Evolutionary conservation across 2,329 filamentous ascomycete species (phyloP).

Genomic region (Corniculantispora saksenae): DNA sequence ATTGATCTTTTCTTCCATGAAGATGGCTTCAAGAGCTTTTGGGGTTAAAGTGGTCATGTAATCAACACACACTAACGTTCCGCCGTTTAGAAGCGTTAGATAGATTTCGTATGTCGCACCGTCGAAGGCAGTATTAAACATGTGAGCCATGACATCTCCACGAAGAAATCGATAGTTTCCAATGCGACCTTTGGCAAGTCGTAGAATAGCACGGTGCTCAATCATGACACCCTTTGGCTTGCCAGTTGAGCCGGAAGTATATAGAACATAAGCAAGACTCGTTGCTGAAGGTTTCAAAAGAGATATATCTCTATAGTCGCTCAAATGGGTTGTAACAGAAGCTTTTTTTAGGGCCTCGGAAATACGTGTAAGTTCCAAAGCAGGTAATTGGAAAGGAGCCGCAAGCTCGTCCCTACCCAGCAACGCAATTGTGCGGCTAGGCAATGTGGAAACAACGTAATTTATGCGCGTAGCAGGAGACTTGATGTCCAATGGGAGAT

Average conservation of each 20-base stretch:
- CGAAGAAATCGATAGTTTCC: not conserved
- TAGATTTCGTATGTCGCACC: slow-evolving; percentile 22
- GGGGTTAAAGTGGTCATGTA: slow-evolving; percentile 19
- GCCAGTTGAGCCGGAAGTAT: slow-evolving; percentile 53
- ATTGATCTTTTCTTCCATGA: slow-evolving; percentile 36
- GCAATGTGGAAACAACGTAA: slow-evolving; percentile 21
- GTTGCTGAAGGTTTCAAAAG: not conserved
- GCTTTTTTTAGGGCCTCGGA: not conserved
- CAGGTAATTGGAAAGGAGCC: not conserved
- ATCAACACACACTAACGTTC: slow-evolving; percentile 23
- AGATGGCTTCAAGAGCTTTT: slow-evolving; percentile 15
- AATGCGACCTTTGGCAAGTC: slow-evolving; percentile 17
- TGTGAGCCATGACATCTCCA: slow-evolving; percentile 7
- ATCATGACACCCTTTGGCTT: slow-evolving; percentile 50
- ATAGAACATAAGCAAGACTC: slow-evolving; percentile 41
- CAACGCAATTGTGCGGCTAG: slow-evolving; percentile 8
- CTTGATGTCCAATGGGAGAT: slow-evolving; percentile 28
- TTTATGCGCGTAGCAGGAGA: slow-evolving; percentile 22
- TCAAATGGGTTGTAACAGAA: not conserved
- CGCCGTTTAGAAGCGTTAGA: slow-evolving; percentile 22
- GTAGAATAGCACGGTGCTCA: slow-evolving; percentile 23
- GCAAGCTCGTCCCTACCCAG: slow-evolving; percentile 10
- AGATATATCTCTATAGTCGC: not conserved
- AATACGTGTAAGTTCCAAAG: not conserved
- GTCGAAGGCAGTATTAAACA: slow-evolving; percentile 23